phyloP scores from a whole-genome alignment of 345 rosid genomes.

The Salix viminalis region DNA sequence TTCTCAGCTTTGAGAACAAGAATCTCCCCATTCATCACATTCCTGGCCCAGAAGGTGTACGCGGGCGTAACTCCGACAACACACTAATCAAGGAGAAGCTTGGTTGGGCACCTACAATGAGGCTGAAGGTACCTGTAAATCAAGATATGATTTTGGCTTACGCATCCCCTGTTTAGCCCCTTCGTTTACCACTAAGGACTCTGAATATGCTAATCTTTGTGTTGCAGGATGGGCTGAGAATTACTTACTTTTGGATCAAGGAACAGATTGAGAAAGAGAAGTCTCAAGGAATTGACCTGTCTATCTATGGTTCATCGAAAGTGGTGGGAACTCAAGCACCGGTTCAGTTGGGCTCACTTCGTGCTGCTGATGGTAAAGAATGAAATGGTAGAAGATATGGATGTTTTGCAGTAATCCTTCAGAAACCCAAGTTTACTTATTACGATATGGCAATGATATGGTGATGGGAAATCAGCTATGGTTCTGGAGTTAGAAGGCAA shows the following conservation, averaged over 20 bases:
- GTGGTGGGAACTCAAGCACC: slow-evolving; percentile 99
- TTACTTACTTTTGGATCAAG: slow-evolving; percentile 95
- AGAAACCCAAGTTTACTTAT: slow-evolving; percentile 13
- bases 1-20: slow-evolving; percentile 80
- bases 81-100: slow-evolving; percentile 93
- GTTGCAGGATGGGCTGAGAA: slow-evolving; percentile 80
- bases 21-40: slow-evolving; percentile 91
- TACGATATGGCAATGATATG: slow-evolving; percentile 10
- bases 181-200: background rate
- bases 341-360: slow-evolving; percentile 87
- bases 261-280: slow-evolving; percentile 96
- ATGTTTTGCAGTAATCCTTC: background rate
- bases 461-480: background rate
- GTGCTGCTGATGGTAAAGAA: slow-evolving; percentile 93
- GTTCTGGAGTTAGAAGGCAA: slow-evolving; percentile 3
- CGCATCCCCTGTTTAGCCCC: background rate
- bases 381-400: slow-evolving; percentile 24
- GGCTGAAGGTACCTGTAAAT: slow-evolving; percentile 56
- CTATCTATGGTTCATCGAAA: slow-evolving; percentile 83
- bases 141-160: background rate
- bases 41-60: slow-evolving; percentile 99
- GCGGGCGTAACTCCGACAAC: slow-evolving; percentile 98
- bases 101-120: slow-evolving; percentile 99
- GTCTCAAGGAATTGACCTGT: slow-evolving; percentile 61
- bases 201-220: background rate